Evolutionary conservation across 768 basidiomycete genomes (phyloP), one percentile per base, ranked within the genome.

Genomic region (Xanthoconium purpureum): DNA sequence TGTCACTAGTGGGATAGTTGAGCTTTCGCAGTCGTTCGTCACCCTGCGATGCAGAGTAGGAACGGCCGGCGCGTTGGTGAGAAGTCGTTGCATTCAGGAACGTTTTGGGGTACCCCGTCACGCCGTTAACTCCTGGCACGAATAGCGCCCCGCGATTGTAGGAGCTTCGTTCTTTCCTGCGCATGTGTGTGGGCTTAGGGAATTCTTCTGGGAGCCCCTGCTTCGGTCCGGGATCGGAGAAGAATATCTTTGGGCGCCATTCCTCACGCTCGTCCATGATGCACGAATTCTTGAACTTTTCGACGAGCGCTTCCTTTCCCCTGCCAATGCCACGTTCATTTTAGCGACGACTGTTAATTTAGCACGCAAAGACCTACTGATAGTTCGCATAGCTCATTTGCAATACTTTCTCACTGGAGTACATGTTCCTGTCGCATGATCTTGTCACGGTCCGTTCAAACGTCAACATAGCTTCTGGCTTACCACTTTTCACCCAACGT

Each of bases 341-440:
- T 56, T 30, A 61, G 50, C 18, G 53, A 50, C 29, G 52, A 63
- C 56, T 20, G 43, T 20, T 14, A 54, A 46, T 20, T 45, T 14
- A 17, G 30, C n/a, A 13, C 33, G 29, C 45, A 45, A 50, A 33
- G n/a, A 79, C 89, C 51, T 59, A 92, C 91, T 94, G 92, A 66
- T 91, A 93, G 62, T 91, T 94, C 4, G 93, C 94, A 67, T 94
- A 95, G 62, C 88, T 89, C 87, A 94, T 91, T 64, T 94, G 88
- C 50, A 94, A 73, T 10, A 93, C 85, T 66, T 95, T 95, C 71
- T 94, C 90, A 58, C 90, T 92, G 10, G 89, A 89, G 68, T 91
- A 94, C 85, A 91, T 85, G 67, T 95, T 94, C 91, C 90, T 92
- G 68, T 15, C 24, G 18, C 50, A 58, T 24, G 51, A 33, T 24